These are phyloP conservation scores for Aspergillus chevalieri DNA, from an alignment of 2,329 filamentous ascomycete genomes.

Conservation along the genomic window DNA sequence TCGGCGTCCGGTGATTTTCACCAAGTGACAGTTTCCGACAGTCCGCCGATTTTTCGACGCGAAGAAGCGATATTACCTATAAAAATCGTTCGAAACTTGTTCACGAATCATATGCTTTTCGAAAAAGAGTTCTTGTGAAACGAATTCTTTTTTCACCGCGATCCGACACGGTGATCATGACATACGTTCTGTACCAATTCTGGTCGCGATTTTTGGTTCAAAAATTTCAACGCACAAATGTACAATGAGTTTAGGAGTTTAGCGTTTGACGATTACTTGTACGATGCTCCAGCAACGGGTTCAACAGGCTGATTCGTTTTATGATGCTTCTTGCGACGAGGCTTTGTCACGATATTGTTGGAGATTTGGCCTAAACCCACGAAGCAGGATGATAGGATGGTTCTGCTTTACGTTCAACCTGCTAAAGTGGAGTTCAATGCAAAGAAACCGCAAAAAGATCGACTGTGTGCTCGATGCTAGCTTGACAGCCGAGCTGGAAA, in stretches of 20 bases:
- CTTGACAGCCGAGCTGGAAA: conserved; percentile 49
- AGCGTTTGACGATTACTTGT: conserved; percentile 58
- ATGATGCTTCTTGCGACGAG: conserved; percentile 49
- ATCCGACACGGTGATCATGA: conserved; percentile 27
- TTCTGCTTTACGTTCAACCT: conserved; percentile 48
- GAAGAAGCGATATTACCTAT: conserved; percentile 43
- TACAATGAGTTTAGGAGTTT: conserved; percentile 66
- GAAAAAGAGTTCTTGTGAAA: conserved; percentile 45
- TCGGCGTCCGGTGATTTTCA: conserved; percentile 18
- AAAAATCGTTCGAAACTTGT: conserved; percentile 38
- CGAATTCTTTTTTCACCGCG: conserved; percentile 39
- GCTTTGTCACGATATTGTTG: conserved; percentile 49
- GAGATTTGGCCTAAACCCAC: conserved; percentile 42
- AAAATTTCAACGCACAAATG: conserved; percentile 67
- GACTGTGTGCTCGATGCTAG: conserved; percentile 46
- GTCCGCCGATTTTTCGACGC: conserved; percentile 41
- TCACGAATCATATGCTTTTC: conserved; percentile 45
- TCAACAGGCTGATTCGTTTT: conserved; percentile 62
- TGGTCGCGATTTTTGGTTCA: conserved; percentile 67
- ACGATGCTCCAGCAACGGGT: conserved; percentile 49
- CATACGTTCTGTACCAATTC: conserved; percentile 65
- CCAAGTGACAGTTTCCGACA: neutral
- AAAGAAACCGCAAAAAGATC: conserved; percentile 54
- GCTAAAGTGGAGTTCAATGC: conserved; percentile 48
- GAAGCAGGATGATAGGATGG: conserved; percentile 33